Percentiles rank a stretch among this genome's conserved stretches.
These are phyloP conservation scores for Ananas comosus DNA, from an alignment of 176 grass and related monocot genomes.

Conservation along the genomic window DNA sequence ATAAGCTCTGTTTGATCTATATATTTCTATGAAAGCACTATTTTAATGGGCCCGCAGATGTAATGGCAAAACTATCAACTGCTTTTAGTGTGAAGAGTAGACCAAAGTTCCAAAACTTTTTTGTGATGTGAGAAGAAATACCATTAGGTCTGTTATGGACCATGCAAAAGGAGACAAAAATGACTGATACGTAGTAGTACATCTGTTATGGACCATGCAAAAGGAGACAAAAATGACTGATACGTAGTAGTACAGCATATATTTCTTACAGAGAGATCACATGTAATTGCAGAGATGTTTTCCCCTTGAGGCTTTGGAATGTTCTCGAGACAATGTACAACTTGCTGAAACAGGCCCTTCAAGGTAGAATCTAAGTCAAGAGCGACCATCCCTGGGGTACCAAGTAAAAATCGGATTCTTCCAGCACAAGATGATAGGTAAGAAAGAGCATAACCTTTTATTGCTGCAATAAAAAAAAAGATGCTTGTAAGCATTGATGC, in stretches of 20 bases:
- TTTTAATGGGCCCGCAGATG: no score
- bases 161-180: not conserved
- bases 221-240: not conserved
- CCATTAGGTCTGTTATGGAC: no score
- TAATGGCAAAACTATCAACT: no score
- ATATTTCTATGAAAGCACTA: no score
- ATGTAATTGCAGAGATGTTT: slow-evolving; percentile 53
- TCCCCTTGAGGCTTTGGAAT: slow-evolving; percentile 89
- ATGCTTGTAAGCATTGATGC: slow-evolving; percentile 4
- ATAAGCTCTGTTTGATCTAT: no score
- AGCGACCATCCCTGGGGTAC: slow-evolving; percentile 96
- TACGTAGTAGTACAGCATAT: not conserved
- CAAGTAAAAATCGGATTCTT: slow-evolving; percentile 95
- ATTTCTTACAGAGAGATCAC: slow-evolving; percentile 61
- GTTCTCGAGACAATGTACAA: slow-evolving; percentile 88
- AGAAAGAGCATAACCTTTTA: slow-evolving; percentile 92
- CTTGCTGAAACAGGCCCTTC: slow-evolving; percentile 88
- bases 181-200: not conserved
- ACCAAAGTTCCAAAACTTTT: no score
- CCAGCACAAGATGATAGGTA: slow-evolving; percentile 83
- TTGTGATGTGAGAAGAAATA: no score
- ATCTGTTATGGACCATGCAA: not conserved
- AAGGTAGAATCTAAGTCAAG: slow-evolving; percentile 88
- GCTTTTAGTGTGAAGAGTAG: no score
- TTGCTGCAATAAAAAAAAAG: slow-evolving; percentile 47